These are phyloP conservation scores for Ramaria rubella DNA, from an alignment of 768 basidiomycete species.

Conservation along the genomic window DNA sequence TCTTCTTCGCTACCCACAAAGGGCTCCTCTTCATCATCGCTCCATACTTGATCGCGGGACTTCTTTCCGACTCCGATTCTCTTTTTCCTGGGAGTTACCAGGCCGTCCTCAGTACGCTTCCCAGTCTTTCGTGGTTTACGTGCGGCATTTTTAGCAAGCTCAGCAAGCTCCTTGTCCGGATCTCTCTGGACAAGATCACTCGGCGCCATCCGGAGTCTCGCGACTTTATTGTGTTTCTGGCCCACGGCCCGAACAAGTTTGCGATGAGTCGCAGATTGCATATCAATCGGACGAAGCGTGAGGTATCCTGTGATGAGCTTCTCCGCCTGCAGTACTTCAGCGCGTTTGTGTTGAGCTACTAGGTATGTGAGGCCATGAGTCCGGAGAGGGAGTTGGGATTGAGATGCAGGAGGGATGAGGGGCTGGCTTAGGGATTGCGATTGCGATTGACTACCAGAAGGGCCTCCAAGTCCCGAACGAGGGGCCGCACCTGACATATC, in stretches of 20 bases:
- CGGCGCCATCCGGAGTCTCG: slow-evolving; percentile 72
- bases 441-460: slow-evolving; percentile 27
- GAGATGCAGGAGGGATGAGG: slow-evolving; percentile 20
- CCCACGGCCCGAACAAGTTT: slow-evolving; percentile 83
- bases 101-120: slow-evolving; percentile 42
- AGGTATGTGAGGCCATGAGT: slow-evolving; percentile 81
- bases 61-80: slow-evolving; percentile 33
- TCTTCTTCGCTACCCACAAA: slow-evolving; percentile 17
- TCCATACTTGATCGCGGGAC: slow-evolving; percentile 45
- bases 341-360: slow-evolving; percentile 82
- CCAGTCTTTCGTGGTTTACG: slow-evolving; percentile 57
- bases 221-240: slow-evolving; percentile 77
- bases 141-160: slow-evolving; percentile 55
- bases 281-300: slow-evolving; percentile 78
- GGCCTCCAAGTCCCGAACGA: slow-evolving; percentile 49
- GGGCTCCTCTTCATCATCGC: slow-evolving; percentile 43
- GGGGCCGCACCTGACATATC: slow-evolving; percentile 67
- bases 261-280: slow-evolving; percentile 85
- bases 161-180: slow-evolving; percentile 67
- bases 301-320: slow-evolving; percentile 78
- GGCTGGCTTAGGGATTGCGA: slow-evolving; percentile 27
- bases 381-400: slow-evolving; percentile 28
- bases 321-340: slow-evolving; percentile 82
- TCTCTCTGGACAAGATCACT: slow-evolving; percentile 56
- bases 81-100: slow-evolving; percentile 42